Base-by-base conservation (phyloP, 495 filamentous ascomycete genomes). In the Penicillium atrosanguineum region DNA sequence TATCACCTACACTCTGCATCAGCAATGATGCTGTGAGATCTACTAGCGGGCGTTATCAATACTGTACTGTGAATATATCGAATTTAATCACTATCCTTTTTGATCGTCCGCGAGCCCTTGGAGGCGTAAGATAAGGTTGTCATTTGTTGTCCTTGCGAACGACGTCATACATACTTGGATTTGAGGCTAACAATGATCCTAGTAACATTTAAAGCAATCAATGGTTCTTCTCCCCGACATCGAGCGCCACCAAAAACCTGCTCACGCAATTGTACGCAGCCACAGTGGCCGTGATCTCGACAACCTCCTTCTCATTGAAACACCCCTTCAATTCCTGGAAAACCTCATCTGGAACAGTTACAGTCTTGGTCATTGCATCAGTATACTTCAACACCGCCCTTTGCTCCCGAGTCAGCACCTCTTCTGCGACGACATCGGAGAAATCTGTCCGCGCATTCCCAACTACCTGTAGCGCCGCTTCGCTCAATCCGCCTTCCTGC, bases 181-280 rank as follows among this genome's bases (percentile, higher is more conserved):
- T 2, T 14, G 31, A 15, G 9, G 12, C 14, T 34, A 14, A 14
- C 12, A 14, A 34, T 3, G 6, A 34, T 34, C 4, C 31, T 34
- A 12, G 9, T 34, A 15, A 12, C 3, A 34, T 14, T 5, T 0
- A 20, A 34, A 42, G n/a, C 15, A 29, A 11, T 57, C 44, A 61
- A 50, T 59, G 55, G 31, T 82, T 83, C 62, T 72, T 77, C 65
- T 86, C 83, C 18, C 82, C 83, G 74, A 91, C 88, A 71, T 93
- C 86, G 56, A 96, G 64, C 18, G 89, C 89, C 28, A 95, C 89
- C 56, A 95, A 69, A 60, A 95, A 93, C 44, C 90, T 77, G 59
- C 86, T 89, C 11, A 96, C 90, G 68, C 88, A 91, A 65, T 95
- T 95, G 65, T 96, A 95, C 26, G 82, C 83, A n/a, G 86, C 88